These are phyloP conservation scores for Colletotrichum somersetense DNA, from an alignment of 2,329 filamentous ascomycete species.

Conservation along the genomic window DNA sequence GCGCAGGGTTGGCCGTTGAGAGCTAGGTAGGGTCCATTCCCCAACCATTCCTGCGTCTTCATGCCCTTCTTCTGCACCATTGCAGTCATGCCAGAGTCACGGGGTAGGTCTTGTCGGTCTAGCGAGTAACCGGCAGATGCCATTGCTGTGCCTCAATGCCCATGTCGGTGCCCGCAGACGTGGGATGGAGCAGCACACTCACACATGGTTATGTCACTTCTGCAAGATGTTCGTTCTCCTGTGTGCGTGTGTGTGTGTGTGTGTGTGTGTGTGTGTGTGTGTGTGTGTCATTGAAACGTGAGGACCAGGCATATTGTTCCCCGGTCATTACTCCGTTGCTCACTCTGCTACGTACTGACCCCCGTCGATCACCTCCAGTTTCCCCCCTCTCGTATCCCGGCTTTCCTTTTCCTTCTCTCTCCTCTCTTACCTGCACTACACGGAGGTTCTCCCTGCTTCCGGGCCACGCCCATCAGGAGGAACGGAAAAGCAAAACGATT, in stretches of 20 bases:
- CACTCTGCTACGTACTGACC: background rate
- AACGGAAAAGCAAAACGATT: background rate
- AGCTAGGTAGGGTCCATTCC: background rate
- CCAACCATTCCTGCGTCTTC: background rate
- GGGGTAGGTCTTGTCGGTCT: background rate
- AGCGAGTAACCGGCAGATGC: conserved; percentile 13
- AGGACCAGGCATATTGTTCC: conserved; percentile 8
- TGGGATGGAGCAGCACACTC: conserved; percentile 20
- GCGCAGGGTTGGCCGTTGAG: background rate
- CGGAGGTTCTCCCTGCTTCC: background rate
- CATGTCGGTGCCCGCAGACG: conserved; percentile 3
- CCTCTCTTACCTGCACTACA: background rate
- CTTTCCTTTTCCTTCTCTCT: too few species aligned
- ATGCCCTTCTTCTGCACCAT: background rate
- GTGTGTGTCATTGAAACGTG: conserved; percentile 25
- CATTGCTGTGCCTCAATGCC: conserved; percentile 1
- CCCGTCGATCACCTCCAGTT: conserved; percentile 9
- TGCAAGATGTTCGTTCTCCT: conserved; percentile 23
- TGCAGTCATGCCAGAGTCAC: background rate
- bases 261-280: background rate
- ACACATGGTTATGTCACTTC: conserved; percentile 35
- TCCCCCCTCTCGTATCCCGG: background rate
- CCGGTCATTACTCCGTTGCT: background rate
- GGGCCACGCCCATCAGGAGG: background rate
- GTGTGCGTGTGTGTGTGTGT: too few species aligned